Evolutionary conservation across 805 yeast species (phyloP), one percentile per base, ranked within the genome.

Genomic region (Naumovozyma castellii): DNA sequence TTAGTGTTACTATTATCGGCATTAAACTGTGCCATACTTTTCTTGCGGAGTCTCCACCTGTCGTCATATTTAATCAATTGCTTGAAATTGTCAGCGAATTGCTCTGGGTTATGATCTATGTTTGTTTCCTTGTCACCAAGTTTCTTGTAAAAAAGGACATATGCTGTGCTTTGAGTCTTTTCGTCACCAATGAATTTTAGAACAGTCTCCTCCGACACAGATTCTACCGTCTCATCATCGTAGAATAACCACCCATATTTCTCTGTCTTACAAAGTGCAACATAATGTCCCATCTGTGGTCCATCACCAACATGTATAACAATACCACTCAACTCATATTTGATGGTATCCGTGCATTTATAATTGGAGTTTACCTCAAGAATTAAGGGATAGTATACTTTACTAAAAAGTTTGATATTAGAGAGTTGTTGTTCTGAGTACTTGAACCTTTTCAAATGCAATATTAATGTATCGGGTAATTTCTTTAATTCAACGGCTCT

Each of bases 271-370:
- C 92, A 81, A 3, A 92, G 64, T 0, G 95, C 73, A 14, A 92
- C 88, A 59, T 92, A 90, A 57, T 90, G 98, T 0, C 98, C 98
- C 60, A 86, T 95, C 67, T 86, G 87, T 2, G 97, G 97, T 0
- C 97, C 97, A 3, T 95, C 95, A 9, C 98, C 98, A 48, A 92
- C 80, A 54, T 90, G 98, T 6, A 90, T 88, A 15, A 90, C 94
- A 28, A 88, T 79, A 0, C 88, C 85, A 45, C 78, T 80, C 37
- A 90, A 64, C 51, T 86, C 95, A 54, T 87, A 90, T 14, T 80
- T 67, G 50, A 74, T 75, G 16, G 48, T 49, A 16, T 49, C 41
- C 1, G 73, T 68, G 17, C 65, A 62, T 15, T 62, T 64, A 38
- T 25, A 74, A 56, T 51, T 73, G 76, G 59, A 53, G 54, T 78